A percentile compares a stretch with the other conserved stretches of the same genome.
phyloP scores from a whole-genome alignment of 73 alveolate genomes.

The Tetrahymena elliotti region DNA sequence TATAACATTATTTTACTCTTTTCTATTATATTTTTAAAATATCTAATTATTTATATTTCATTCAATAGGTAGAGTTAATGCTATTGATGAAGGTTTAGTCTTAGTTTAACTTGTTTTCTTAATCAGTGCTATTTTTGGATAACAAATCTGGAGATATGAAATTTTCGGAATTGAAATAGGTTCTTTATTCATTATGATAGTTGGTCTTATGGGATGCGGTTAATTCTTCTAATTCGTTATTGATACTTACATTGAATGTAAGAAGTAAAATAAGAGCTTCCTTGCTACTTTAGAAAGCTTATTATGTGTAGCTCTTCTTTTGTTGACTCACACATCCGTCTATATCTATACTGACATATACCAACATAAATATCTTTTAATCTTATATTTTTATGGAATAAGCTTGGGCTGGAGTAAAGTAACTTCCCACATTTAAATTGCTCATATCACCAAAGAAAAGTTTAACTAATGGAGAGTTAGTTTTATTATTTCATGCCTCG shows the following conservation, averaged over 20 bases:
- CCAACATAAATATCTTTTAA: neutral
- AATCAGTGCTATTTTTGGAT: neutral
- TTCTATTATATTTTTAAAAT: too few relatives aligned
- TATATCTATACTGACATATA: neutral
- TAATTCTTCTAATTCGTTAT: neutral
- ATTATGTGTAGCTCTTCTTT: neutral
- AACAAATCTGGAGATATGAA: conserved; percentile 5
- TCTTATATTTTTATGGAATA: neutral
- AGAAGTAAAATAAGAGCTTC: neutral
- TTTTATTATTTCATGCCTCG: neutral
- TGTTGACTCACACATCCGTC: neutral
- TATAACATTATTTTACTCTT: neutral
- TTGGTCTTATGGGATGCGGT: neutral
- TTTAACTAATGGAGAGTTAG: neutral
- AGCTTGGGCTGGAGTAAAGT: neutral
- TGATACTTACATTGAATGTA: neutral
- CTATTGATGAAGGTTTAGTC: conserved; percentile 43
- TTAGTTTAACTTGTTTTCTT: conserved; percentile 6
- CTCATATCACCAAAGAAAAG: neutral
- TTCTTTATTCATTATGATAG: neutral
- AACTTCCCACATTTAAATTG: neutral
- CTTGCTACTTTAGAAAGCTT: neutral
- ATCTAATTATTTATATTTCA: too few relatives aligned
- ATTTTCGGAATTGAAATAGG: neutral
- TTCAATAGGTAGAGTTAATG: conserved; percentile 28